Base-by-base conservation (phyloP, 2,329 filamentous ascomycete species). In the Aschersonia sp. region DNA sequence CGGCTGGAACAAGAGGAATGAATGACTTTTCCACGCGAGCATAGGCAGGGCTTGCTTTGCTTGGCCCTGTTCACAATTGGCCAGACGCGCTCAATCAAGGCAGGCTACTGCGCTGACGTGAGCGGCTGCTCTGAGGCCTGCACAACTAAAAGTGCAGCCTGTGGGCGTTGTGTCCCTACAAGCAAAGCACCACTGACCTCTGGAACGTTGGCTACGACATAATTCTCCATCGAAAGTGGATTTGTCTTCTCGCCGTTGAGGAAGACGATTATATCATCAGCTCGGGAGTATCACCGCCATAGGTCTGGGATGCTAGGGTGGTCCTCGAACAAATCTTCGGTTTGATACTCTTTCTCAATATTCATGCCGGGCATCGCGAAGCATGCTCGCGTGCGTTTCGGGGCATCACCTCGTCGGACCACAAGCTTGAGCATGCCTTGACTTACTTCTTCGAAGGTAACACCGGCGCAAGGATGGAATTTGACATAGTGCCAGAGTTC, bases 171-270 rank as follows among this genome's bases (percentile, higher is more conserved):
- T 12, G 35, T 12, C 7, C 35, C 35, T 7, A 38, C 12, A 12
- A 38, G 7, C 35, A 38, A 7, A 7, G 12, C 35, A 38, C 35
- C 35, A 38, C 28, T 28, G 5, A 49, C 10, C 42, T 49, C 35
- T 38, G 35, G 6, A 5, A 30, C 35, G 31, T 49, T 43, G 30
- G 47, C 44, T 9, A 46, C 10, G 32, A 49, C 43, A 9, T 49
- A 44, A 9, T 46, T 30, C 28, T 49, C 47, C 42, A 46, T 45
- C 9, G 47, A 49, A 7, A 49, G 30, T 3, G 47, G 47, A 29
- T 49, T 49, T 7, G 38, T 49, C 28, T 49, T 49, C 31, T 49
- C 47, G 20, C 47, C 47, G 38, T 49, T 49, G 29, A 49, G 40
- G 29, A 49, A 46, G 9, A 49, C 47, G 30, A 49, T 49, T 29